Percentiles rank a stretch among this genome's conserved stretches.
Conservation (phyloP, 768 basidiomycete species). For the Royoungia palumana region DNA sequence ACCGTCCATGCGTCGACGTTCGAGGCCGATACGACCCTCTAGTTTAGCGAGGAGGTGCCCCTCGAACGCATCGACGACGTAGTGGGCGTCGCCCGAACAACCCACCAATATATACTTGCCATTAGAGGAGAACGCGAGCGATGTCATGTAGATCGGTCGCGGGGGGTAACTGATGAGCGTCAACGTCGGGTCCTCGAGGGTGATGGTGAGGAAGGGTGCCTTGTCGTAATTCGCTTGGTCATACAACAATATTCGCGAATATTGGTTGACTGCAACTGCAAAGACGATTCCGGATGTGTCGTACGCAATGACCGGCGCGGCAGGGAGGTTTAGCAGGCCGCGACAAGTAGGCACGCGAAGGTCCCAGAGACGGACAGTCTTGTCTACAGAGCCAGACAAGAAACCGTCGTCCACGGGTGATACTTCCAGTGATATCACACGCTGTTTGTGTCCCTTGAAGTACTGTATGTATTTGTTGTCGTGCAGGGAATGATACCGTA, state of each 20-base stretch:
- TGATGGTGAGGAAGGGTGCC: slow-evolving; percentile 82
- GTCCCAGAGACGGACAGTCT: slow-evolving; percentile 96
- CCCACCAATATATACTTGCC: slow-evolving; percentile 90
- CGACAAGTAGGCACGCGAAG: slow-evolving; percentile 74
- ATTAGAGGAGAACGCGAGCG: slow-evolving; percentile 84
- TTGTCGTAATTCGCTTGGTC: slow-evolving; percentile 87
- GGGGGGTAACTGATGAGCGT: slow-evolving; percentile 78
- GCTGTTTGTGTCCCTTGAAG: slow-evolving; percentile 90
- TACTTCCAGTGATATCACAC: slow-evolving; percentile 87
- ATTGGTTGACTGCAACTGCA: slow-evolving; percentile 80
- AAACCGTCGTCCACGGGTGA: slow-evolving; percentile 94
- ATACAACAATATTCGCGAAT: slow-evolving; percentile 80
- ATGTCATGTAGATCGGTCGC: slow-evolving; percentile 86
- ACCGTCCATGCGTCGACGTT: slow-evolving; percentile 51
- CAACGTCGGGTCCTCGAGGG: slow-evolving; percentile 78
- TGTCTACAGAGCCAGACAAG: slow-evolving; percentile 92
- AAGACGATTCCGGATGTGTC: slow-evolving; percentile 82
- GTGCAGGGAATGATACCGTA: slow-evolving; percentile 92
- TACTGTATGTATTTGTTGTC: slow-evolving; percentile 97
- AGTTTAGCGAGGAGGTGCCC: slow-evolving; percentile 81
- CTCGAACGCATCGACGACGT: slow-evolving; percentile 88
- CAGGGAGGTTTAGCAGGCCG: slow-evolving; percentile 73
- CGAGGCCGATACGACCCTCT: slow-evolving; percentile 80
- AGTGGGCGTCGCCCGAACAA: slow-evolving; percentile 90
- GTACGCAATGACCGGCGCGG: slow-evolving; percentile 77